Evolutionary conservation across 768 basidiomycete species (phyloP), one percentile per base, ranked within the genome.

Genomic region (Leccinum rimulosum): DNA sequence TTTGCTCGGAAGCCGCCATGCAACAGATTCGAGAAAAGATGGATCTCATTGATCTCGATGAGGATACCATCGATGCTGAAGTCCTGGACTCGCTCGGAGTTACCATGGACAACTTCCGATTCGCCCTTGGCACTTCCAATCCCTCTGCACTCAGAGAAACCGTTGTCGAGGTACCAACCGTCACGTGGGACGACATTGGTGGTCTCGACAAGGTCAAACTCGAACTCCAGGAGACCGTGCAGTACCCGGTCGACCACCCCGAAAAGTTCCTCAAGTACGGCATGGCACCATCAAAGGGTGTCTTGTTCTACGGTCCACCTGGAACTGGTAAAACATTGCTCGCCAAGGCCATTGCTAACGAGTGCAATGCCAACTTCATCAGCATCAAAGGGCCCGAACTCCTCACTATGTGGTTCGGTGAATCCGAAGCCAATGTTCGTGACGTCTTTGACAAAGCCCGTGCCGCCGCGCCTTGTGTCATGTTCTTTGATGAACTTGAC

Each of bases 221-320:
- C 78, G 97, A 99, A 78, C 82, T 99, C 55, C 97, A 99, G 74
- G 97, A 99, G 79, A 99, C 97, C 11, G 96, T 99, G 1, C 96
- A 98, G 73, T 99, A 99, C 81, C 97, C 97, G 54, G 97, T 98
- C 75, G 97, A 99, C 76, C 97, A 98, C 73, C 97, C 97, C 61
- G 97, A 99, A 75, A 99, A 99, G 81, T 99, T 98, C 94, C 82
- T 99, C 89, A 99, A 99, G 81, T 99, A 99, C 70, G 97, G 97
- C 66, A 98, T 99, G 97, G 94, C 93, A 28, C 96, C 97, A 5
- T 96, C 94, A 35, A 98, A 98, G 81, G 97, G 97, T 86, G 97
- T 99, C 50, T 77, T 99, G 69, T 99, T 99, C 85, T 99, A 98
- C 74, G 97, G 97, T 49, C 97, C 97, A 73, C 97, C 97, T 66